Conservation (phyloP, 208 protist species). For the Wallacemonas rigidus region DNA sequence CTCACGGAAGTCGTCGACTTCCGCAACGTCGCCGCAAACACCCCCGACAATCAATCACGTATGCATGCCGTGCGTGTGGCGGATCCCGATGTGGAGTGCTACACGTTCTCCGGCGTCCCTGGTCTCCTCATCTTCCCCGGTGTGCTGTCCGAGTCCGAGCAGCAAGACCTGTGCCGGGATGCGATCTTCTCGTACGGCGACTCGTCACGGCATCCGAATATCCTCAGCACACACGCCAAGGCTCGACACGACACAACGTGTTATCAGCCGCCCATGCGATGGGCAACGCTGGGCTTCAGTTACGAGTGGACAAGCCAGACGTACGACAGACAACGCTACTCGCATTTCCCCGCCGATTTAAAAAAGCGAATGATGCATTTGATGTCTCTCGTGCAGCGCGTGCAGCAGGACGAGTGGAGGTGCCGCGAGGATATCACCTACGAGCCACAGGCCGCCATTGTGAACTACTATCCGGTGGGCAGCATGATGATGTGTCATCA, state of each 20-base stretch:
- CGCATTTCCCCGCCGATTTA: constrained; percentile 54
- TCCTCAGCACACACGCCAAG: constrained; percentile 82
- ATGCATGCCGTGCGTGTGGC: constrained; percentile 37
- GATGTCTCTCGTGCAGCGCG: constrained; percentile 35
- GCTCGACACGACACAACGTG: constrained; percentile 48
- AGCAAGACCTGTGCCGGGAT: constrained; percentile 56
- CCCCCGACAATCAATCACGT: constrained; percentile 35
- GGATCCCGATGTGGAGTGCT: constrained; percentile 46
- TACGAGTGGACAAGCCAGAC: constrained; percentile 88
- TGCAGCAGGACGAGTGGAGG: constrained; percentile 38
- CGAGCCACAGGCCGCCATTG: constrained; percentile 86
- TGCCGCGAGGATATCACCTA: constrained; percentile 38
- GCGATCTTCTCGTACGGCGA: constrained; percentile 67
- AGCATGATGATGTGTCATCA: constrained; percentile 92
- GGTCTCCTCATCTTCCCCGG: constrained; percentile 70
- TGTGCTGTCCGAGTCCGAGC: constrained; percentile 48
- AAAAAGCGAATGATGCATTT: constrained; percentile 48
- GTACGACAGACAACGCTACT: constrained; percentile 61
- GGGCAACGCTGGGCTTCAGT: constrained; percentile 87
- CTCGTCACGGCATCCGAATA: constrained; percentile 66
- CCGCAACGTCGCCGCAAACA: constrained; percentile 53
- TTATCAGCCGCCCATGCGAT: constrained; percentile 87
- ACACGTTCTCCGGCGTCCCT: constrained; percentile 71
- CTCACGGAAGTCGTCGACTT: constrained; percentile 72
- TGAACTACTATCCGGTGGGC: constrained; percentile 90